Evolutionary conservation across 495 filamentous ascomycete species (phyloP).

Genomic region (Trichodelitschia bisporula): DNA sequence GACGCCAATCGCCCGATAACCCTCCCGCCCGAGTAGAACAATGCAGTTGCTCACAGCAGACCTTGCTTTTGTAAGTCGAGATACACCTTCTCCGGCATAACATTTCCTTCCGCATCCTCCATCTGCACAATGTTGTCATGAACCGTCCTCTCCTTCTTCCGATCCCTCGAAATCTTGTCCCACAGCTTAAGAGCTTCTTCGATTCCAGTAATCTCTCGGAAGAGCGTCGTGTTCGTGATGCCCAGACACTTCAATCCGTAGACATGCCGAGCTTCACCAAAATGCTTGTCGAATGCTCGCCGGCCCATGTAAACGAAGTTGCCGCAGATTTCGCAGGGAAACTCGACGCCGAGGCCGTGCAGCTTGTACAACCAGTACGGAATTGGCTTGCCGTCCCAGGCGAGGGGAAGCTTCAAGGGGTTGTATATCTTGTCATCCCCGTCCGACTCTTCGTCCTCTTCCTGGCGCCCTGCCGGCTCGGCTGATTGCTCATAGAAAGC

Average conservation of each 20-base stretch:
- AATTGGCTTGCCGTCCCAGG: constrained; percentile 96
- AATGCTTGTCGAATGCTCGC: constrained; percentile 93
- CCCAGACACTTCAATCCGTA: constrained; percentile 84
- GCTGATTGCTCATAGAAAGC: constrained; percentile 44
- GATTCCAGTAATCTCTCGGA: constrained; percentile 82
- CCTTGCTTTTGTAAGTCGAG: constrained; percentile 58
- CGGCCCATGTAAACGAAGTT: constrained; percentile 96
- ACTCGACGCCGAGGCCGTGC: constrained; percentile 86
- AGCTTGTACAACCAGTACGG: constrained; percentile 97
- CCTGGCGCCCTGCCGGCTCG: constrained; percentile 16
- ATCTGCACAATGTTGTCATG: constrained; percentile 81
- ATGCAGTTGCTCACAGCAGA: constrained; percentile 22
- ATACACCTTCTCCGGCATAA: constrained; percentile 97
- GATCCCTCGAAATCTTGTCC: constrained; percentile 79
- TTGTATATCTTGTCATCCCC: constrained; percentile 80
- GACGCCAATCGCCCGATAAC: too few species aligned
- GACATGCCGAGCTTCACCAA: constrained; percentile 77
- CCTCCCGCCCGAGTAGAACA: neutral
- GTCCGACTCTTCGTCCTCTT: constrained; percentile 29
- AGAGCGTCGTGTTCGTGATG: constrained; percentile 76
- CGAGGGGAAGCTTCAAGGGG: constrained; percentile 78
- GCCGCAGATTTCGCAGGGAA: constrained; percentile 86
- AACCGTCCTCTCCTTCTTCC: constrained; percentile 47
- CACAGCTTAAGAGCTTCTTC: constrained; percentile 68
- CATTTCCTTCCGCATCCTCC: constrained; percentile 93